Conservation (phyloP, 257 asterid species). For the Sherardia arvensis region DNA sequence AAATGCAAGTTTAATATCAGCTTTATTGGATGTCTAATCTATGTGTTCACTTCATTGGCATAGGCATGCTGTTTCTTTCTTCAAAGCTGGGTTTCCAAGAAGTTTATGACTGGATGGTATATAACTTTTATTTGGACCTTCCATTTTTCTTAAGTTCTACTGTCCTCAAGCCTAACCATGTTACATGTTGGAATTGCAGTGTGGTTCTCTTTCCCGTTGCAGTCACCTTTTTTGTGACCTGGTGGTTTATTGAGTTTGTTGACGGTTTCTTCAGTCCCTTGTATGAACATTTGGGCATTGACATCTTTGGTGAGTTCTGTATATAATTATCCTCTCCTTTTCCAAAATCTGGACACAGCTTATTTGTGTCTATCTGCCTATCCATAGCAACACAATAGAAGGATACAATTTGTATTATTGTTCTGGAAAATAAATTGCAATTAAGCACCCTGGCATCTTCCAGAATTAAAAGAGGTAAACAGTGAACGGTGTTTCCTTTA, state of each 20-base stretch:
- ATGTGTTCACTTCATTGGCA: conserved; percentile 12
- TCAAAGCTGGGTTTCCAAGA: conserved; percentile 88
- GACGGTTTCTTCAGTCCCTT: conserved; percentile 98
- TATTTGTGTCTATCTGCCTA: not conserved
- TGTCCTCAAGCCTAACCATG: not conserved
- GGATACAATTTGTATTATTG: not conserved
- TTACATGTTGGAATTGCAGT: conserved; percentile 41
- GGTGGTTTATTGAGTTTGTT: conserved; percentile 95
- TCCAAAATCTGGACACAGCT: not conserved
- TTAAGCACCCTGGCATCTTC: not conserved
- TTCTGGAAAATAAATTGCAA: not conserved
- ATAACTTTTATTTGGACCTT: conserved; percentile 12
- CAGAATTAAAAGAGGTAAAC: not conserved
- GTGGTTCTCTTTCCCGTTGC: conserved; percentile 91
- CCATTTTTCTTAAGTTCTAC: not conserved
- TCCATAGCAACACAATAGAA: not conserved
- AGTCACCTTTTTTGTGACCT: conserved; percentile 74
- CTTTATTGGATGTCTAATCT: conserved; percentile 10
- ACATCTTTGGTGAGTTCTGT: conserved; percentile 59
- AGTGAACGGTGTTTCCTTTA: not conserved
- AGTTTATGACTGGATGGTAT: conserved; percentile 99
- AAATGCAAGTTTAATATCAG: not conserved
- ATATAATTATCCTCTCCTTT: not conserved
- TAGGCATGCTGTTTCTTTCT: conserved; percentile 91
- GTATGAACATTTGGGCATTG: conserved; percentile 70